Base-by-base conservation (phyloP, 2,329 filamentous ascomycete species). In the Colletotrichum australisinense region DNA sequence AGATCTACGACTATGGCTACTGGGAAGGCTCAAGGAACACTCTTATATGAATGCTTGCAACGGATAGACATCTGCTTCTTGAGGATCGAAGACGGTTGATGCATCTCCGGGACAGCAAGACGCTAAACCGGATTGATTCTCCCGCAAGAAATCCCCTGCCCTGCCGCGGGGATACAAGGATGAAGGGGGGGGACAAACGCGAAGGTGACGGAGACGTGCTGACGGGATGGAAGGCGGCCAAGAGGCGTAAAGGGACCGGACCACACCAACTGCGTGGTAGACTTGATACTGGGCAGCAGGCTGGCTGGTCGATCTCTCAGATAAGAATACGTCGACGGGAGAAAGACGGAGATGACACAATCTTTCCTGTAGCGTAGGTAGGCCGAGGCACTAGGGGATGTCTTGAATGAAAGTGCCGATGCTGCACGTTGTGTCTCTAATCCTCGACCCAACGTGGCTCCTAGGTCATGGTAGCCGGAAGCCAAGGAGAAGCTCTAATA, bases 51-150 rank as follows among this genome's bases (percentile, higher is more conserved):
- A 42, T 30, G 32, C 11, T 59, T 53, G 26, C n/a, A 55, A 46
- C 59, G 42, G 9, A 63, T 64, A 49, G 49, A 53, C 72, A 59
- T 59, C 63, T 42, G 30, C 30, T 55, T 74, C 53, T 26, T 53
- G 22, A 22, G 32, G 24, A 55, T 26, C 28, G 63, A 24, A 53
- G 58, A 28, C 63, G 63, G 38, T 67, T 74, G 58, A 63, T 59
- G 62, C 72, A 74, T 74, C 72, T 74, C 72, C 72, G 72, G 72
- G 38, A 58, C 53, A 52, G 53, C 42, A 46, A 42, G 24, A 59
- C 72, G 69, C 72, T 74, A 74, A 49, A 38, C 72, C 72, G 11
- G 55, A 72, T 72, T 24, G n/a, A 72, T 38, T 72, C 63, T 74
- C 52, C 68, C 42, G 68, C 49, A 69, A 72, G 64, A 11, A 55